Conservation (phyloP, 768 basidiomycete species). For the Dendrothele bispora region DNA sequence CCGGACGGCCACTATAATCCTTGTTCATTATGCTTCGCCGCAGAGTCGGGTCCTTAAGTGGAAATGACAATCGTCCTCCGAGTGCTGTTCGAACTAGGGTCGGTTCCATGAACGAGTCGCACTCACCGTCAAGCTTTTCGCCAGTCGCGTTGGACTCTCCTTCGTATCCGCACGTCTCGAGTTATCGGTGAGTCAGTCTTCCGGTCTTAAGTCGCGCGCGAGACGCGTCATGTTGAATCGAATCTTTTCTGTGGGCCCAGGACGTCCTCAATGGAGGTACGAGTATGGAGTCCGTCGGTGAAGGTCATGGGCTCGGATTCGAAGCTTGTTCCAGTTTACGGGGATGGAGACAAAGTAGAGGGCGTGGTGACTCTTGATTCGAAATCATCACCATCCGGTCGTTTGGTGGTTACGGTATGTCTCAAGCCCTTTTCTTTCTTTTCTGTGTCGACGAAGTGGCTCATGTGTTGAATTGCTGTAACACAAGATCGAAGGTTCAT, state of each 20-base stretch:
- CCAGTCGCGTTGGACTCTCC: slow-evolving; percentile 29
- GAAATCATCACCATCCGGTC: slow-evolving; percentile 51
- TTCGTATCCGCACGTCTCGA: slow-evolving; percentile 48
- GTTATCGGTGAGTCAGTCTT: slow-evolving; percentile 42
- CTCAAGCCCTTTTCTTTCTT: background rate
- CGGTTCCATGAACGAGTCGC: no score
- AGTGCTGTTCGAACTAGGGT: no score
- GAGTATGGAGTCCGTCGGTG: slow-evolving; percentile 61
- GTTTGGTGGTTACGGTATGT: slow-evolving; percentile 55
- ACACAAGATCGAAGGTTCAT: slow-evolving; percentile 64
- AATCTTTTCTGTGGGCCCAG: slow-evolving; percentile 28
- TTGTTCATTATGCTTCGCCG: slow-evolving; percentile 27
- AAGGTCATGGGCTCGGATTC: slow-evolving; percentile 38
- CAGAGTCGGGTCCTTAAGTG: slow-evolving; percentile 26
- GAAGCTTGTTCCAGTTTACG: slow-evolving; percentile 52
- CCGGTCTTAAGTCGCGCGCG: background rate
- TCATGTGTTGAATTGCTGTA: background rate
- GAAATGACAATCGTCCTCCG: slow-evolving; percentile 21
- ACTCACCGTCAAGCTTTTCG: slow-evolving; percentile 33
- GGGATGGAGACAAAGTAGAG: slow-evolving; percentile 56
- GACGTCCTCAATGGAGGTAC: slow-evolving; percentile 57
- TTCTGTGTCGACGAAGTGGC: slow-evolving; percentile 1
- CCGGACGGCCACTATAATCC: no score
- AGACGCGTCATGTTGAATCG: background rate
- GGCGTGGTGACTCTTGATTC: slow-evolving; percentile 62